These are phyloP conservation scores for Malassezia restricta DNA, from an alignment of 1,284 basidiomycete genomes.

Conservation along the genomic window DNA sequence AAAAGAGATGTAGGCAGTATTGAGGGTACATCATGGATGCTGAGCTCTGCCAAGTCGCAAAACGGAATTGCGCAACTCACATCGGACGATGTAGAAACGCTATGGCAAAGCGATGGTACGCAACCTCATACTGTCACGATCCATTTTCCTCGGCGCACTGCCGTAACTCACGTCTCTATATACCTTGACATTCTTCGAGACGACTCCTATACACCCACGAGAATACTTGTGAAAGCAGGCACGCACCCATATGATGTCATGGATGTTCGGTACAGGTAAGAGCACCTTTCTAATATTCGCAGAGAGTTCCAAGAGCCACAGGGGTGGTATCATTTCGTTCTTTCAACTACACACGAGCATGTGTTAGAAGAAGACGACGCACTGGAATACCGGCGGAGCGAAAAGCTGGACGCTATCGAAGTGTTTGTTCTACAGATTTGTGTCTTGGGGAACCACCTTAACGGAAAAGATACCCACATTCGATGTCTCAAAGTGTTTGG, in stretches of 20 bases:
- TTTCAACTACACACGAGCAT: slow-evolving; percentile 48
- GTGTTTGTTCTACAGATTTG: slow-evolving; percentile 83
- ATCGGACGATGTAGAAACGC: slow-evolving; percentile 77
- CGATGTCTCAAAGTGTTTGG: slow-evolving; percentile 76
- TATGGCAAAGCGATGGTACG: slow-evolving; percentile 98
- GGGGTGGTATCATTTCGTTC: slow-evolving; percentile 85
- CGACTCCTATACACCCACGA: slow-evolving; percentile 93
- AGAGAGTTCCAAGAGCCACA: slow-evolving; percentile 74
- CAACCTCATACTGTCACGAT: slow-evolving; percentile 93
- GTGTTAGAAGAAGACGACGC: slow-evolving; percentile 3
- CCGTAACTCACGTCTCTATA: slow-evolving; percentile 86
- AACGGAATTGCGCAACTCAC: slow-evolving; percentile 84
- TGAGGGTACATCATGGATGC: slow-evolving; percentile 71
- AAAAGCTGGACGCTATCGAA: slow-evolving; percentile 54
- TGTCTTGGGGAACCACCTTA: slow-evolving; percentile 85
- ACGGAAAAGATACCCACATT: slow-evolving; percentile 96
- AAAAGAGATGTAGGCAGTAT: slow-evolving; percentile 35
- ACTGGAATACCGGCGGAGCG: neutral
- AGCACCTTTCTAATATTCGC: slow-evolving; percentile 17
- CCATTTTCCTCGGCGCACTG: slow-evolving; percentile 79
- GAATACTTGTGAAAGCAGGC: slow-evolving; percentile 76
- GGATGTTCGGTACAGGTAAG: slow-evolving; percentile 51
- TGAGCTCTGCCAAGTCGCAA: slow-evolving; percentile 90
- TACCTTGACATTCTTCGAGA: slow-evolving; percentile 74
- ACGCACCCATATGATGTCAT: slow-evolving; percentile 83